phyloP scores from a whole-genome alignment of 768 basidiomycete genomes.

The Pulveroboletus sp. region DNA sequence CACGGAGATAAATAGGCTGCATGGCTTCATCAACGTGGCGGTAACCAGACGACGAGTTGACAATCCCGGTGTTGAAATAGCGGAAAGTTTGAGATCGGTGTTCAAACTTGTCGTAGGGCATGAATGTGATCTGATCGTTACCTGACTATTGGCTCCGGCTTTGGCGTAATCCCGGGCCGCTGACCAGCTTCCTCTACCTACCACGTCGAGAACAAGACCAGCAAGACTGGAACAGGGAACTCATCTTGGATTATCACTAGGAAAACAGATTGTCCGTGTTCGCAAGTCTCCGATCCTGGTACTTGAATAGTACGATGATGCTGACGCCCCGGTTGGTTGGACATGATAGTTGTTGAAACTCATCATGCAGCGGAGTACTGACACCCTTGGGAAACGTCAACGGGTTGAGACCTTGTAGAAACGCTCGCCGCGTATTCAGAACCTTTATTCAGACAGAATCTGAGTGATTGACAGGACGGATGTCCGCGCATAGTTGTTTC shows the following conservation, averaged over 20 bases:
- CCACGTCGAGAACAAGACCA: not conserved
- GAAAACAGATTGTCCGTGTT: not conserved
- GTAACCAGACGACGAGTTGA: not conserved
- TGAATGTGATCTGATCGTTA: not conserved
- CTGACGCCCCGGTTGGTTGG: constrained; percentile 2
- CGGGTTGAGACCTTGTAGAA: not conserved
- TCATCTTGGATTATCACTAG: not conserved
- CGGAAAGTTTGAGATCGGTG: not conserved
- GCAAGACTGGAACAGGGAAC: not conserved
- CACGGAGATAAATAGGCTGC: not conserved
- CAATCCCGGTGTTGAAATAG: not conserved
- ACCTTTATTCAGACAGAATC: not conserved
- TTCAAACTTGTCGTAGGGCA: not conserved
- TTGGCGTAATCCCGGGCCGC: not conserved
- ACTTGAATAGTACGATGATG: not conserved
- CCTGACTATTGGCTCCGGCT: not conserved
- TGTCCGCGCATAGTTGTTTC: constrained; percentile 6
- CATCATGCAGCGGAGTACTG: not conserved
- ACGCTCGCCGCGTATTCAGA: not conserved
- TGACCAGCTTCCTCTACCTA: not conserved
- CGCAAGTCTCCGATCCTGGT: not conserved
- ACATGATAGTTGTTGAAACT: not conserved
- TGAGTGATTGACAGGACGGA: constrained; percentile 1
- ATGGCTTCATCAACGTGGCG: not conserved
- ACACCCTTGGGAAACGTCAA: constrained; percentile 9